Evolutionary conservation across 352 stramenopile genomes (phyloP), one percentile per base, ranked within the genome.

Genomic region (Pythium volutum): DNA sequence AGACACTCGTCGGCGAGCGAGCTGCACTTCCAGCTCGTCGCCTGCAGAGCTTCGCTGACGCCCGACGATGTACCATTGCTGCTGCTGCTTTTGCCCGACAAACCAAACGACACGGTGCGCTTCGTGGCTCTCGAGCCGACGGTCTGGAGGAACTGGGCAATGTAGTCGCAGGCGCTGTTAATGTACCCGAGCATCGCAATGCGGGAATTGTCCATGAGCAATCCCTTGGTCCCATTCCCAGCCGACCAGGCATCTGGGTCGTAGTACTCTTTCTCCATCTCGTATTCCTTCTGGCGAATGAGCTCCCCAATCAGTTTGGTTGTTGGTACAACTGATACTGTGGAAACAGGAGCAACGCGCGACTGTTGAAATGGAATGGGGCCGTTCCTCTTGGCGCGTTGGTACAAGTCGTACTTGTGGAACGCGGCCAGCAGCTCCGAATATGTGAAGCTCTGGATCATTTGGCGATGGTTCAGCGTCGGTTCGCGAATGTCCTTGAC

Each of bases 181-280:
- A 84, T 74, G 62, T 93, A 93, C 12, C 70, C 81, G 20, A 93
- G 77, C 79, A 93, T 91, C 11, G 73, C 79, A 41, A 93, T 76
- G 3, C 78, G 77, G 15, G 83, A 83, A 39, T 85, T 89, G 59
- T 93, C 81, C 77, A 87, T 86, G 16, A 91, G 62, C 7, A 91
- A 59, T 2, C 79, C 75, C 41, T 75, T 79, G 9, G 68, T 61
- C 23, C 71, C 74, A 15, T 78, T 61, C 5, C 39, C 52, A 5
- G 42, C 69, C 6, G 70, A 59, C 77, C 81, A 91, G 20, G 73
- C 48, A 49, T 84, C 75, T 6, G 76, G 75, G 31, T 84, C 70
- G 54, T 84, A 89, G 11, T 84, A 71, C n/a, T 81, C 68, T 27
- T 64, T 69, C 67, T 93, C 79, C 33, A 93, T 64, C 65, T 88